phyloP scores from a whole-genome alignment of 23 red algal genomes.

The Chondrus crispus region DNA sequence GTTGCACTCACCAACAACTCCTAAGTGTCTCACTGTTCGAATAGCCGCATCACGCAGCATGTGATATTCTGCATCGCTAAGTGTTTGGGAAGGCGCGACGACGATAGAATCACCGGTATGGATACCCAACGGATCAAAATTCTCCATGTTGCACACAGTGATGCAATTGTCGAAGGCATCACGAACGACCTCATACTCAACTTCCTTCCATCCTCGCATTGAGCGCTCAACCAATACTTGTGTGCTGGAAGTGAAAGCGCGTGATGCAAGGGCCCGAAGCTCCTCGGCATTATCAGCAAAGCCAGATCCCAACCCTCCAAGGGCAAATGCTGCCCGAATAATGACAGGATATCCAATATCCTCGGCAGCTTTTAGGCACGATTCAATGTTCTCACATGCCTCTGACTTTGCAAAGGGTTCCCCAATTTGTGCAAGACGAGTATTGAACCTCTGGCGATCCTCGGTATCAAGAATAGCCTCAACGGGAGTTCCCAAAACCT shows the following conservation, averaged over 20 bases:
- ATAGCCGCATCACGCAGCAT: constrained; percentile 95
- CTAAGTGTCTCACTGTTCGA: constrained; percentile 92
- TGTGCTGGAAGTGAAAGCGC: constrained; percentile 79
- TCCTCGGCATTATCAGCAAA: constrained; percentile 90
- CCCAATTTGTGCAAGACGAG: constrained; percentile 85
- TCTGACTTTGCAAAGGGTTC: constrained; percentile 84
- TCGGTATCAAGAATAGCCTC: constrained; percentile 96
- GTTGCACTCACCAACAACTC: constrained; percentile 98
- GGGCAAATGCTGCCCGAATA: constrained; percentile 91
- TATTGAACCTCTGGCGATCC: constrained; percentile 91
- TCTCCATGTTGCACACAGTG: constrained; percentile 99
- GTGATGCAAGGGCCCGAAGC: constrained; percentile 63
- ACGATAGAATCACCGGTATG: constrained; percentile 99
- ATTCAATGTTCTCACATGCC: constrained; percentile 71
- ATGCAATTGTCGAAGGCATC: constrained; percentile 99
- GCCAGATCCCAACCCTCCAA: constrained; percentile 96
- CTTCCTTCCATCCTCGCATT: constrained; percentile 99
- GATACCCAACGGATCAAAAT: constrained; percentile 97
- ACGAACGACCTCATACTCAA: constrained; percentile 98
- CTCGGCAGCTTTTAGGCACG: constrained; percentile 73
- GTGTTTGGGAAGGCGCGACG: constrained; percentile 94
- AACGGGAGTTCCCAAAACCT: constrained; percentile 93
- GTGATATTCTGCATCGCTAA: constrained; percentile 93
- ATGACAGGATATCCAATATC: constrained; percentile 96
- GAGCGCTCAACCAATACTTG: constrained; percentile 95